Conservation (phyloP, 768 basidiomycete species). For the Russula sp. region DNA sequence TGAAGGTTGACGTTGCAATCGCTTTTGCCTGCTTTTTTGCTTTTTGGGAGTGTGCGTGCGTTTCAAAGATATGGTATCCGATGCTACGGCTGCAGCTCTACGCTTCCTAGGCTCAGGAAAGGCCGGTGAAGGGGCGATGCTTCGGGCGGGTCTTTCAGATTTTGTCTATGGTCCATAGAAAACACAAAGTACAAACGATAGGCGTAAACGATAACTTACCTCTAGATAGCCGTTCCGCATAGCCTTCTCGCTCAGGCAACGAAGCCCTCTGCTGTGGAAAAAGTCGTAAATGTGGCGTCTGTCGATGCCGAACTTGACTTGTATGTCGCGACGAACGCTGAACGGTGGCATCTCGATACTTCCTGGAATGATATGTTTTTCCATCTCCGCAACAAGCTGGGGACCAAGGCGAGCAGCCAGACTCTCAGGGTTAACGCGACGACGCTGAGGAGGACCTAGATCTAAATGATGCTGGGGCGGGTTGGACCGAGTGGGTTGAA, state of each 20-base stretch:
- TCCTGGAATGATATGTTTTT: constrained; percentile 61
- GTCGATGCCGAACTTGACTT: constrained; percentile 62
- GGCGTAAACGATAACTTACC: constrained; percentile 4
- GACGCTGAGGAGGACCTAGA: constrained; percentile 28
- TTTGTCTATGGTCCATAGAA: background rate
- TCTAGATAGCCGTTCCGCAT: constrained; percentile 19
- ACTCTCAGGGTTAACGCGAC: constrained; percentile 59
- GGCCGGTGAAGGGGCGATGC: background rate
- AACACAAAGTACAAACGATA: background rate
- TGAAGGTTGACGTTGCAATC: background rate
- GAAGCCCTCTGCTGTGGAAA: constrained; percentile 50
- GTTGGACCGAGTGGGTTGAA: background rate
- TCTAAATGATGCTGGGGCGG: constrained; percentile 6
- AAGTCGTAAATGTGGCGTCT: constrained; percentile 74
- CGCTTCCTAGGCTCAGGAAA: constrained; percentile 14
- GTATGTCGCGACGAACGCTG: constrained; percentile 58
- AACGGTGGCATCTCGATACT: constrained; percentile 71
- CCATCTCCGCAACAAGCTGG: constrained; percentile 62
- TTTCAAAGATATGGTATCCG: constrained; percentile 1
- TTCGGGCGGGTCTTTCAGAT: constrained; percentile 10
- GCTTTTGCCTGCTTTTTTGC: constrained; percentile 1
- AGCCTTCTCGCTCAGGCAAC: constrained; percentile 23
- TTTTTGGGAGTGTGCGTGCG: constrained; percentile 8
- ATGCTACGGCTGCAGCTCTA: constrained; percentile 15
- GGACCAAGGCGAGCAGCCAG: constrained; percentile 60